These are phyloP conservation scores for Alectoria sarmentosa DNA, from an alignment of 495 filamentous ascomycete genomes.

Conservation along the genomic window DNA sequence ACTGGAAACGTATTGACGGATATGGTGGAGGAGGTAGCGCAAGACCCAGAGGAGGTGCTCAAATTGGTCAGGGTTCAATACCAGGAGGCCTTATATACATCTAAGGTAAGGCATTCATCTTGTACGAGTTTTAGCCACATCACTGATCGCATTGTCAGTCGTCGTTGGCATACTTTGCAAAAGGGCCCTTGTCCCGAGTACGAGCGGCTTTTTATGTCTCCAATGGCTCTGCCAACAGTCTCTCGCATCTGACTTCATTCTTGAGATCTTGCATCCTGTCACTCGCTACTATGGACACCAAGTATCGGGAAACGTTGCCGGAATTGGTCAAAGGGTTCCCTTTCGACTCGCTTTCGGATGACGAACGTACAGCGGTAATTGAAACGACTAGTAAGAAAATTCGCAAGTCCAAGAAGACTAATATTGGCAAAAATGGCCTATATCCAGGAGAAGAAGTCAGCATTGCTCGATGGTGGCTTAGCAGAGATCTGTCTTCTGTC, in stretches of 20 bases:
- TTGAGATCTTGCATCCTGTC: conserved; percentile 65
- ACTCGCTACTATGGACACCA: conserved; percentile 73
- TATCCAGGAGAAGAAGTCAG: conserved; percentile 71
- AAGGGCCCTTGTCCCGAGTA: conserved; percentile 86
- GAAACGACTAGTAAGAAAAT: conserved; percentile 37
- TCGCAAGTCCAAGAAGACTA: conserved; percentile 61
- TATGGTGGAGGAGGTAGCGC: conserved; percentile 30
- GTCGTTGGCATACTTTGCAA: conserved; percentile 93
- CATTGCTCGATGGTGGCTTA: conserved; percentile 72
- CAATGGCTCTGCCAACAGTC: conserved; percentile 26
- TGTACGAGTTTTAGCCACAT: not conserved
- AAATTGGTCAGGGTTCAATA: conserved; percentile 70
- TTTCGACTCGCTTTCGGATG: conserved; percentile 51
- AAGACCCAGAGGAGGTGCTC: conserved; percentile 56
- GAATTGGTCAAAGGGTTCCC: conserved; percentile 57
- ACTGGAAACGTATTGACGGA: conserved; percentile 9
- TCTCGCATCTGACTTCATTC: conserved; percentile 53
- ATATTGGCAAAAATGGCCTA: conserved; percentile 66
- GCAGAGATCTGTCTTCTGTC: conserved; percentile 36
- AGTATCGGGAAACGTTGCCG: conserved; percentile 74
- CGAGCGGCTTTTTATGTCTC: conserved; percentile 61
- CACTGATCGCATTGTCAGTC: conserved; percentile 41
- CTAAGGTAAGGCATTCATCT: conserved; percentile 53
- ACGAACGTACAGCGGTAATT: conserved; percentile 34
- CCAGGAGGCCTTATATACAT: conserved; percentile 81